phyloP scores from a whole-genome alignment of 2,329 filamentous ascomycete genomes.

The Exserohilum turcica region DNA sequence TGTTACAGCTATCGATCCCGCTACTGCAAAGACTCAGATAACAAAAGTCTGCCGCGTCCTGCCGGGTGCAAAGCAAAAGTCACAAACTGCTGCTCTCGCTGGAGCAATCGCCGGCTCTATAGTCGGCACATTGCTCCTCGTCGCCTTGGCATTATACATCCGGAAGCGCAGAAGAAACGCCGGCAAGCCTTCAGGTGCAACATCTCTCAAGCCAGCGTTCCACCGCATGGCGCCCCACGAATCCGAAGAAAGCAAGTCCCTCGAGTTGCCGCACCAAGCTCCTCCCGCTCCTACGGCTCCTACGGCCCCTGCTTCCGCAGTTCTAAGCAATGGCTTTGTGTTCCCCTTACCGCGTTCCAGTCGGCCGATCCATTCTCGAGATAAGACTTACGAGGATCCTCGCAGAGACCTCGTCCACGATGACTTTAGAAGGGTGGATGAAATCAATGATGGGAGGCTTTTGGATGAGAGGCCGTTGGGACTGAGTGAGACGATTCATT shows the following conservation, averaged over 20 bases:
- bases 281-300: not conserved
- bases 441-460: slow-evolving; percentile 23
- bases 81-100: slow-evolving; percentile 11
- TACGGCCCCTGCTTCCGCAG: not conserved
- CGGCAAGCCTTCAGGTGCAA: slow-evolving; percentile 5
- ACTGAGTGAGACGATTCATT: slow-evolving; percentile 25
- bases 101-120: slow-evolving; percentile 13
- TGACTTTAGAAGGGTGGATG: slow-evolving; percentile 16
- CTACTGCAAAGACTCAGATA: slow-evolving; percentile 18
- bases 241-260: slow-evolving; percentile 13
- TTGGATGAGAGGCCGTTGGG: slow-evolving; percentile 24
- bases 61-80: slow-evolving; percentile 10
- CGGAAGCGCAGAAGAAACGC: slow-evolving; percentile 9
- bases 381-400: slow-evolving; percentile 9
- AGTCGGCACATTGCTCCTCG: slow-evolving; percentile 15
- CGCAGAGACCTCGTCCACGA: slow-evolving; percentile 17
- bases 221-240: not conserved
- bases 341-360: slow-evolving; percentile 11
- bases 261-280: slow-evolving; percentile 16
- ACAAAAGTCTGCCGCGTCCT: slow-evolving; percentile 21
- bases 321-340: slow-evolving; percentile 3
- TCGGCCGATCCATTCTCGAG: slow-evolving; percentile 2
- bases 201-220: slow-evolving; percentile 9
- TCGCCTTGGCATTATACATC: slow-evolving; percentile 10
- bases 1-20: slow-evolving; percentile 17